A percentile compares a stretch with the other conserved stretches of the same genome.
These are phyloP conservation scores for Cyclotella kingstonii DNA, from an alignment of 108 stramenopile genomes.

Conservation along the genomic window DNA sequence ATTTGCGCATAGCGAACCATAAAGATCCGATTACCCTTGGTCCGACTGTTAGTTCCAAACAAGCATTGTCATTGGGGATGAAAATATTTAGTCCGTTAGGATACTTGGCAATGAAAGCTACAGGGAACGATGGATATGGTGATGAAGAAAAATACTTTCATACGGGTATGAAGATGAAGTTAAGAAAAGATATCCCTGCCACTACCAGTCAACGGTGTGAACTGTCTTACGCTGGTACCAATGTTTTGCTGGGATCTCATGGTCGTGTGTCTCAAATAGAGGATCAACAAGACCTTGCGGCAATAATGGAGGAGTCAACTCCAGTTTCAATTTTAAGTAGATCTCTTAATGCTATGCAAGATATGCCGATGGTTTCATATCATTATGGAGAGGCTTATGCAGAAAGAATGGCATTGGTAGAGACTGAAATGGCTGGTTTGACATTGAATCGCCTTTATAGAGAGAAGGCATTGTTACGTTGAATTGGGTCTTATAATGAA, in stretches of 20 bases:
- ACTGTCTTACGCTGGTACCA: slow-evolving; percentile 28
- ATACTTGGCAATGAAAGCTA: slow-evolving; percentile 33
- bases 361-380: slow-evolving; percentile 43
- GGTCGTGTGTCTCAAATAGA: background rate
- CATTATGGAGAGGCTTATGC: slow-evolving; percentile 56
- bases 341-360: slow-evolving; percentile 6
- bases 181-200: slow-evolving; percentile 22
- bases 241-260: slow-evolving; percentile 39
- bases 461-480: slow-evolving; percentile 10
- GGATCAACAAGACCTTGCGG: slow-evolving; percentile 38
- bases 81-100: slow-evolving; percentile 41
- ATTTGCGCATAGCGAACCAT: slow-evolving; percentile 69
- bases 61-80: slow-evolving; percentile 36
- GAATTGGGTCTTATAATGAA: too few relatives aligned
- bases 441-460: slow-evolving; percentile 54
- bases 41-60: slow-evolving; percentile 58
- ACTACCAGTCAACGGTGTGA: slow-evolving; percentile 18
- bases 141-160: slow-evolving; percentile 64
- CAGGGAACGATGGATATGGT: slow-evolving; percentile 24
- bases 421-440: slow-evolving; percentile 24
- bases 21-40: slow-evolving; percentile 72
- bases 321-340: slow-evolving; percentile 20
- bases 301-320: slow-evolving; percentile 28
- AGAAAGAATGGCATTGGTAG: slow-evolving; percentile 36
- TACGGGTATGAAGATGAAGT: slow-evolving; percentile 56